A percentile compares a stretch with the other conserved stretches of the same genome.
Conservation (phyloP, 2,329 filamentous ascomycete species). For the Lecanicillium sp. region DNA sequence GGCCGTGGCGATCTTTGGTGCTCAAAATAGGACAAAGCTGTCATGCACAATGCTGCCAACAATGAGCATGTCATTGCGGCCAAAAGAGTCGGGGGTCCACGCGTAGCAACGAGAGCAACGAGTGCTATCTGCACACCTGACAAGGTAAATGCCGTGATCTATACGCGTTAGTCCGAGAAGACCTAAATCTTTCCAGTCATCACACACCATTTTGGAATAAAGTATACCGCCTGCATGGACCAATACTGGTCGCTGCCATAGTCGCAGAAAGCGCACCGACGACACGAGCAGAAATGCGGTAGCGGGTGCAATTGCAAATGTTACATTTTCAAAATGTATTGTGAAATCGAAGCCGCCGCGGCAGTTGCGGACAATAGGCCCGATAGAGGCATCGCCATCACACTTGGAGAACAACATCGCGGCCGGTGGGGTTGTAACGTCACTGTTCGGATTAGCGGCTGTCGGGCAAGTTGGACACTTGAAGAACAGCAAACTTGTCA, state of each 20-base stretch:
- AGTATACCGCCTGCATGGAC: neutral
- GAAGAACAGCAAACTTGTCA: no score
- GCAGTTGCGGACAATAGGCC: neutral
- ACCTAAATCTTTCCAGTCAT: no score
- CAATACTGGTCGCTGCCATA: neutral
- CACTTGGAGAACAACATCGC: neutral
- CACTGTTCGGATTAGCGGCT: no score
- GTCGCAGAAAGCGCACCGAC: neutral
- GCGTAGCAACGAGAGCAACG: neutral
- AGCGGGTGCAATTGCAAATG: neutral
- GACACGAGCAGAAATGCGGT: neutral
- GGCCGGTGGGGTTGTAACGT: no score
- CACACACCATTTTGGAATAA: neutral
- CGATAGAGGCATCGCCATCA: neutral
- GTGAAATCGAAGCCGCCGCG: neutral
- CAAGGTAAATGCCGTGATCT: no score
- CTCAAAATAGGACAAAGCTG: neutral
- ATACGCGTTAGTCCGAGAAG: no score
- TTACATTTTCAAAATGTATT: neutral
- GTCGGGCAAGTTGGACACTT: no score
- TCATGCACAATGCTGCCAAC: neutral
- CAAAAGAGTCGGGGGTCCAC: neutral
- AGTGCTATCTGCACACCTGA: no score
- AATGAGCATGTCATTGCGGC: neutral
- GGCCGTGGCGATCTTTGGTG: neutral